Conservation (phyloP, 1,284 basidiomycete species). For the Cutaneotrichosporon arboriforme region DNA sequence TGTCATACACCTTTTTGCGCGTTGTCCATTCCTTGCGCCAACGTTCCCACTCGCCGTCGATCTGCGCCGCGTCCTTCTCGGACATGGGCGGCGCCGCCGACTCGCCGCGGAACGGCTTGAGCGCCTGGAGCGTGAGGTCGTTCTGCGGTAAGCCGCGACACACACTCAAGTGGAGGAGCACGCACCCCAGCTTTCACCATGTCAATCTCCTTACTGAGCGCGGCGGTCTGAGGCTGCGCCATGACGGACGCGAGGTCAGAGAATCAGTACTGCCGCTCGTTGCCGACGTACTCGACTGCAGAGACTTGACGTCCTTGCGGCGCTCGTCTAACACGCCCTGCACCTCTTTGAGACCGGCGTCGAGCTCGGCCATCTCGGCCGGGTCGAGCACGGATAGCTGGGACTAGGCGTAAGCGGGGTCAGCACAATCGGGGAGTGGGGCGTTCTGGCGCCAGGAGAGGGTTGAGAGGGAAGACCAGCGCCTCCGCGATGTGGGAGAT, state of each 20-base stretch:
- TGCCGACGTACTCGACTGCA: constrained; percentile 52
- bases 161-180: neutral
- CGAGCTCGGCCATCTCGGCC: constrained; percentile 7
- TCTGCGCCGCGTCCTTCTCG: constrained; percentile 34
- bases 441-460: neutral
- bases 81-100: constrained; percentile 23
- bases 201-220: constrained; percentile 51
- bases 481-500: too few species aligned
- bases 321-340: constrained; percentile 61
- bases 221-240: constrained; percentile 61
- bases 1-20: constrained; percentile 43
- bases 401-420: constrained; percentile 4
- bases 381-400: constrained; percentile 10
- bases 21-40: constrained; percentile 46
- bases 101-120: constrained; percentile 24
- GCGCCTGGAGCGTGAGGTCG: constrained; percentile 21
- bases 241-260: constrained; percentile 63
- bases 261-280: neutral
- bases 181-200: constrained; percentile 33
- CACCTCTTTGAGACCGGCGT: constrained; percentile 54
- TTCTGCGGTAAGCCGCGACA: constrained; percentile 24
- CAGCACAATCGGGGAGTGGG: neutral
- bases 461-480: neutral
- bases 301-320: constrained; percentile 57
- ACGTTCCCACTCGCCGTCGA: constrained; percentile 39